phyloP scores from a whole-genome alignment of 2,329 filamentous ascomycete species.

The Penicillium sp. region DNA sequence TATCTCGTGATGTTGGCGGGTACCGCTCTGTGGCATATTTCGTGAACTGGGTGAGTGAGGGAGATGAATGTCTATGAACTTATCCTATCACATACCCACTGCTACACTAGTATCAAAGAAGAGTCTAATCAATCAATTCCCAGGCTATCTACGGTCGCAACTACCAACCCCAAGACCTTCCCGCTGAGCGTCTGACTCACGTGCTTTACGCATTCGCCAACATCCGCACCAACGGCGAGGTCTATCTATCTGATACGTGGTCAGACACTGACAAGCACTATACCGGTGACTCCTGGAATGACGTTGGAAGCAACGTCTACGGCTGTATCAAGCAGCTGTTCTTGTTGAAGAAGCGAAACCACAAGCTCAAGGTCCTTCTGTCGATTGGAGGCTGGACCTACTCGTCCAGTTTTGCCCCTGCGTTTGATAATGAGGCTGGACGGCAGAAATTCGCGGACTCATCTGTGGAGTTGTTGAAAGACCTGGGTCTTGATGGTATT shows the following conservation, averaged over 20 bases:
- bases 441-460: slow-evolving; percentile 63
- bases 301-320: slow-evolving; percentile 67
- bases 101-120: neutral
- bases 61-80: neutral
- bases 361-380: slow-evolving; percentile 73
- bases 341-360: slow-evolving; percentile 69
- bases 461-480: slow-evolving; percentile 69
- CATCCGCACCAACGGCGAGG: slow-evolving; percentile 68
- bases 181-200: slow-evolving; percentile 77
- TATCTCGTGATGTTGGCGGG: slow-evolving; percentile 14
- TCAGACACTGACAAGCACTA: slow-evolving; percentile 69
- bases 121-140: neutral
- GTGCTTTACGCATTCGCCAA: slow-evolving; percentile 91
- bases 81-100: neutral
- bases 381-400: slow-evolving; percentile 81
- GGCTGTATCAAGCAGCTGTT: slow-evolving; percentile 75
- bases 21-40: slow-evolving; percentile 44
- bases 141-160: slow-evolving; percentile 81
- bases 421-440: slow-evolving; percentile 57
- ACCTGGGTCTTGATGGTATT: slow-evolving; percentile 63
- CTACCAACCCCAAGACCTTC: slow-evolving; percentile 79
- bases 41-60: slow-evolving; percentile 43
- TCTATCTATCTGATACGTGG: slow-evolving; percentile 67
- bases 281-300: slow-evolving; percentile 61
- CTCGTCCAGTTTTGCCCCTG: slow-evolving; percentile 68